Evolutionary conservation across 495 filamentous ascomycete genomes (phyloP).

Genomic region (Hypoxylon fragiforme): DNA sequence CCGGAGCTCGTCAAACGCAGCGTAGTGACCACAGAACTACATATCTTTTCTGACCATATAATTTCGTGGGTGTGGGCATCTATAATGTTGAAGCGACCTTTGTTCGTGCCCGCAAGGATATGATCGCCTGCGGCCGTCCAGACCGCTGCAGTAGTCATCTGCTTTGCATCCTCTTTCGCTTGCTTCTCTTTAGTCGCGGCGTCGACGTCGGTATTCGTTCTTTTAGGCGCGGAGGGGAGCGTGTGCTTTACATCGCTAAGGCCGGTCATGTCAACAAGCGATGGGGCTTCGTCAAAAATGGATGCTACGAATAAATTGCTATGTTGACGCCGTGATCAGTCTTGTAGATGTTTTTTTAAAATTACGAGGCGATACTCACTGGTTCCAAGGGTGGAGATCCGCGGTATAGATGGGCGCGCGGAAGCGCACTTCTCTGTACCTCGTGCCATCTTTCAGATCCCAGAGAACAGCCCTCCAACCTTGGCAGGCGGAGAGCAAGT

Average conservation of each 20-base stretch:
- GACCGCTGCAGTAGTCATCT: conserved; percentile 86
- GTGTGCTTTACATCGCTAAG: conserved; percentile 67
- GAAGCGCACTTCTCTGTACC: conserved; percentile 70
- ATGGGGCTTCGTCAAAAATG: conserved; percentile 88
- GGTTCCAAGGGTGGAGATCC: conserved; percentile 88
- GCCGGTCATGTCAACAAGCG: conserved; percentile 78
- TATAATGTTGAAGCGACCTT: conserved; percentile 95
- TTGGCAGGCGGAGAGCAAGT: conserved; percentile 90
- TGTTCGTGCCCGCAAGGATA: conserved; percentile 87
- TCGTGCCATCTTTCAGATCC: conserved; percentile 75
- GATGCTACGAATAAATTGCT: conserved; percentile 84
- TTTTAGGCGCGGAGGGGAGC: conserved; percentile 79
- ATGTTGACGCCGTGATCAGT: conserved; percentile 2
- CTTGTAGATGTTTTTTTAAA: background rate
- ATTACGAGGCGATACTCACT: conserved; percentile 57
- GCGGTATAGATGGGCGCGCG: conserved; percentile 93
- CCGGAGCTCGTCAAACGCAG: conserved; percentile 82
- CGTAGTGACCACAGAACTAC: conserved; percentile 84
- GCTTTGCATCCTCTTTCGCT: conserved; percentile 87
- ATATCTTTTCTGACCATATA: conserved; percentile 84
- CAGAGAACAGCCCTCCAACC: conserved; percentile 95
- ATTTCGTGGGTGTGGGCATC: conserved; percentile 74
- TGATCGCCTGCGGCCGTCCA: conserved; percentile 85
- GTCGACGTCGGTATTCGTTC: conserved; percentile 66
- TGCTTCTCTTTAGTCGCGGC: conserved; percentile 74